A percentile compares a stretch with the other conserved stretches of the same genome.
phyloP scores from a whole-genome alignment of 495 filamentous ascomycete genomes.

The Cudoniella acicularis region DNA sequence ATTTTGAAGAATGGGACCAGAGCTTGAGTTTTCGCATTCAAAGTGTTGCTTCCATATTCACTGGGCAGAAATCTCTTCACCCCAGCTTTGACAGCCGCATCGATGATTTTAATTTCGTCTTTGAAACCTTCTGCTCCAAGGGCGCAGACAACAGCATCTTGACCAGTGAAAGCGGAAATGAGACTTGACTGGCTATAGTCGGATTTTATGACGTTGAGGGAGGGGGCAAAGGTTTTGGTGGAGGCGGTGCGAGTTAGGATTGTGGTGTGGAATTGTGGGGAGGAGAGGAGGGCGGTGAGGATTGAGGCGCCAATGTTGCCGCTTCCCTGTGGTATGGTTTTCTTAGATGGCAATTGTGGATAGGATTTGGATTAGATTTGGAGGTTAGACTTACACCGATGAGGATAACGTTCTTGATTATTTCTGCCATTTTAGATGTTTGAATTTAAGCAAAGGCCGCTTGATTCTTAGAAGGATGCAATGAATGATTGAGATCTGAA shows the following conservation, averaged over 20 bases:
- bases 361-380: no score
- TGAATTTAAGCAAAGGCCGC: no score
- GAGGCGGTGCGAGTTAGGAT: slow-evolving; percentile 47
- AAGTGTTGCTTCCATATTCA: slow-evolving; percentile 53
- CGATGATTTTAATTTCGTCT: slow-evolving; percentile 46
- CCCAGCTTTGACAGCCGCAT: slow-evolving; percentile 54
- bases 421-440: neutral
- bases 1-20: slow-evolving; percentile 33
- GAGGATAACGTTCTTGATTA: neutral
- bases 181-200: slow-evolving; percentile 44
- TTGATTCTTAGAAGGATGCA: no score
- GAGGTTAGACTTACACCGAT: neutral
- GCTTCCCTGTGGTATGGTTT: neutral
- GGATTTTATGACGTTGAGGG: slow-evolving; percentile 47
- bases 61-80: slow-evolving; percentile 60
- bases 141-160: slow-evolving; percentile 56
- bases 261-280: slow-evolving; percentile 18
- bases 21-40: slow-evolving; percentile 27
- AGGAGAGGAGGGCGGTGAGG: neutral
- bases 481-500: no score
- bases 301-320: neutral
- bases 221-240: slow-evolving; percentile 30
- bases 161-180: slow-evolving; percentile 40
- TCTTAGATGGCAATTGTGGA: neutral
- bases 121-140: slow-evolving; percentile 34